Evolutionary conservation across 2,329 filamentous ascomycete species (phyloP).

Genomic region (Diaporthe vexans): DNA sequence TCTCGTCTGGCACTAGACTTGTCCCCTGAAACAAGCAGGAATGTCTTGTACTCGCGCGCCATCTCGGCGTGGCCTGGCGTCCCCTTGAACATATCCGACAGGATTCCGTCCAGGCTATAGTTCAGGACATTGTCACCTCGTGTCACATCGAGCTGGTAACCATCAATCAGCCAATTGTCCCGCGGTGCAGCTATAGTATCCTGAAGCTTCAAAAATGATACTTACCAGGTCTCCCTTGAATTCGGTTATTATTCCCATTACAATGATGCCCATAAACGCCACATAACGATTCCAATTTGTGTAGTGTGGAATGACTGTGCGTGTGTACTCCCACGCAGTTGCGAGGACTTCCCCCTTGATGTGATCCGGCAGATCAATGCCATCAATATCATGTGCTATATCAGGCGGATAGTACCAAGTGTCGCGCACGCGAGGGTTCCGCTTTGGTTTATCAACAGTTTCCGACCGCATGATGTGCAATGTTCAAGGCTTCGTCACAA

Average conservation of each 20-base stretch:
- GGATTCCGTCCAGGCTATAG: conserved; percentile 7
- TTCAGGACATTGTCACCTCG: conserved; percentile 2
- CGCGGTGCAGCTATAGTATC: no score
- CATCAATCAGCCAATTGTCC: not conserved
- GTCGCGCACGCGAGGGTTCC: not conserved
- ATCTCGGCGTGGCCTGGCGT: not conserved
- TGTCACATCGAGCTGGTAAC: not conserved
- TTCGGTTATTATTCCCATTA: conserved; percentile 3
- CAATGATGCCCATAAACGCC: conserved; percentile 6
- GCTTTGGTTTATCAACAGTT: not conserved
- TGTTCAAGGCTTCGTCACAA: no score
- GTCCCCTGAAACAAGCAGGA: not conserved
- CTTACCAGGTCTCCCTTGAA: conserved; percentile 2
- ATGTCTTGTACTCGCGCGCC: conserved; percentile 2
- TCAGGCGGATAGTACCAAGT: not conserved
- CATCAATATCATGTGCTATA: not conserved
- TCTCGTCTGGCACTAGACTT: not conserved
- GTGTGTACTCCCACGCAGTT: conserved; percentile 4
- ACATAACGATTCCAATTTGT: conserved; percentile 10
- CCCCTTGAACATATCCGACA: conserved; percentile 7
- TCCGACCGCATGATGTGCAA: no score
- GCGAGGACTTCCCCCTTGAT: not conserved
- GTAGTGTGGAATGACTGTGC: conserved; percentile 1
- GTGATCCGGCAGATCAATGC: not conserved
- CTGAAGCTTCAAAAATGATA: not conserved